phyloP scores from a whole-genome alignment of 1,284 basidiomycete genomes.

The Austropuccinia psidii region DNA sequence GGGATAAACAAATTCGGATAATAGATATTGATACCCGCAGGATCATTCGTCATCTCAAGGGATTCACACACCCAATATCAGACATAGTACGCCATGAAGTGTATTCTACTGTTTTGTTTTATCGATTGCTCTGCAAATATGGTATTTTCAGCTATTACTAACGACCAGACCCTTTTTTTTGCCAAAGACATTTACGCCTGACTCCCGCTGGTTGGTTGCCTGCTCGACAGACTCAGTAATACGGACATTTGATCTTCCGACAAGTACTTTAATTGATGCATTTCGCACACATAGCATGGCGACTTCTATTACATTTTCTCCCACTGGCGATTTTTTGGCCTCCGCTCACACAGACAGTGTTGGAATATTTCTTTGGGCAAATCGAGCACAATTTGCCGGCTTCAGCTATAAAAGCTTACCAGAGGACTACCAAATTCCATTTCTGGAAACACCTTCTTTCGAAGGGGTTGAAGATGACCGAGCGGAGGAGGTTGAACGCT shows the following conservation, averaged over 20 bases:
- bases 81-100: conserved; percentile 62
- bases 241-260: conserved; percentile 92
- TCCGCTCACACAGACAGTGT: conserved; percentile 89
- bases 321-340: conserved; percentile 90
- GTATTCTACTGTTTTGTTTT: conserved; percentile 38
- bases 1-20: conserved; percentile 73
- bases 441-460: conserved; percentile 75
- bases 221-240: conserved; percentile 84
- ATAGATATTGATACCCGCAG: conserved; percentile 84
- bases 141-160: background rate
- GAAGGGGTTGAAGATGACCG: conserved; percentile 63
- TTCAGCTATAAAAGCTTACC: conserved; percentile 70
- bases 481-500: conserved; percentile 32
- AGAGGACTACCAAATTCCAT: conserved; percentile 64
- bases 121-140: conserved; percentile 36
- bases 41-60: conserved; percentile 76
- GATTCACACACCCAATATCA: conserved; percentile 69
- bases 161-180: background rate
- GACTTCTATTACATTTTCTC: conserved; percentile 84
- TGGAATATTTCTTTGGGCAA: conserved; percentile 93
- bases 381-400: conserved; percentile 85
- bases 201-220: conserved; percentile 84
- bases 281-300: conserved; percentile 85
- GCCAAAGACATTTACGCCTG: conserved; percentile 74
- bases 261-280: conserved; percentile 80